These are phyloP conservation scores for Saccharomyces mikatae DNA, from an alignment of 805 yeast species.

Conservation along the genomic window DNA sequence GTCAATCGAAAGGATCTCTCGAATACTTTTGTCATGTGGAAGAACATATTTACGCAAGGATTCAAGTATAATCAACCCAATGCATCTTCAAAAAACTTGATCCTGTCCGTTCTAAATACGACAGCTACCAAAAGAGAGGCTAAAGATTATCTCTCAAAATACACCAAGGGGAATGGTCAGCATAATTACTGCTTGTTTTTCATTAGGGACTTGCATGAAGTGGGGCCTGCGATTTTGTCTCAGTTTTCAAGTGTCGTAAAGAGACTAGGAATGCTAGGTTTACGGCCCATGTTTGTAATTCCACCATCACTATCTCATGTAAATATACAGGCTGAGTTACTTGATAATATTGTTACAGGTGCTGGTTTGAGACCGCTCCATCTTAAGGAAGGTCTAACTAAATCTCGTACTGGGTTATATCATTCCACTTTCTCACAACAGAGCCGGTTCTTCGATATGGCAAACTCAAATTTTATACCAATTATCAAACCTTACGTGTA, in stretches of 20 bases:
- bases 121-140: slow-evolving; percentile 95
- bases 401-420: slow-evolving; percentile 9
- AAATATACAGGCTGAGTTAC: slow-evolving; percentile 15
- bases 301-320: slow-evolving; percentile 29
- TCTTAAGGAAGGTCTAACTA: slow-evolving; percentile 18
- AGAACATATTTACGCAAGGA: slow-evolving; percentile 7
- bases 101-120: slow-evolving; percentile 76
- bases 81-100: slow-evolving; percentile 45
- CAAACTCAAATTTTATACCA: slow-evolving; percentile 31
- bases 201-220: slow-evolving; percentile 17
- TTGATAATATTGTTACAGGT: slow-evolving; percentile 18
- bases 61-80: slow-evolving; percentile 20
- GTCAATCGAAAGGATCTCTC: neutral
- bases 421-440: slow-evolving; percentile 15
- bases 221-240: slow-evolving; percentile 3
- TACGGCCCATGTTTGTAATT: slow-evolving; percentile 61
- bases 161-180: slow-evolving; percentile 30
- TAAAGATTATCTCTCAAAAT: slow-evolving; percentile 65
- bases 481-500: slow-evolving; percentile 57
- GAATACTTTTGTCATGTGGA: slow-evolving; percentile 12
- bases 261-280: slow-evolving; percentile 40
- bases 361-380: slow-evolving; percentile 21
- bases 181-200: slow-evolving; percentile 24
- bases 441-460: slow-evolving; percentile 5
- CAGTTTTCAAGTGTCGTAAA: slow-evolving; percentile 20